phyloP scores from a whole-genome alignment of 2,329 filamentous ascomycete genomes.

The Colletotrichum viniferum region DNA sequence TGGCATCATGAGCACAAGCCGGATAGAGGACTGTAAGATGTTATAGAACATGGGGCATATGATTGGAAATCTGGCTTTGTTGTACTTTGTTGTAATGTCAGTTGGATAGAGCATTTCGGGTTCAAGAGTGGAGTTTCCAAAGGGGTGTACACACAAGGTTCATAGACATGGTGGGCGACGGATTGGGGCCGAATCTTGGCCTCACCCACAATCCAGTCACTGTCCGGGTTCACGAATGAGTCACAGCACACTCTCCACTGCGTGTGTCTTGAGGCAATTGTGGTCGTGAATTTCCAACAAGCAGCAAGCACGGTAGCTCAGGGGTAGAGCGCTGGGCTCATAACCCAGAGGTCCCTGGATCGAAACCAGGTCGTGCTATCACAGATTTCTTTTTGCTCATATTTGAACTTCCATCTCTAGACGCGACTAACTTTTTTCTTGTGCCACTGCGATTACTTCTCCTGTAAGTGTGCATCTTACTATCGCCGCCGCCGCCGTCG shows the following conservation, averaged over 20 bases:
- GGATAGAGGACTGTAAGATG: neutral
- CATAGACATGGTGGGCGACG: neutral
- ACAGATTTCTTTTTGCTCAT: neutral
- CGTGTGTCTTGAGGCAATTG: neutral
- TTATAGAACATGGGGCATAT: neutral
- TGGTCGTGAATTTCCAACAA: neutral
- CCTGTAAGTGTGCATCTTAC: neutral
- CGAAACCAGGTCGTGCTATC: neutral
- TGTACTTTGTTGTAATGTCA: neutral
- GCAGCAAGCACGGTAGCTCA: neutral
- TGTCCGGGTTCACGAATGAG: neutral
- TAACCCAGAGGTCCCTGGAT: neutral
- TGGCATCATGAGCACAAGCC: neutral
- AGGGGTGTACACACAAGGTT: neutral
- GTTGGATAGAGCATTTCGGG: neutral
- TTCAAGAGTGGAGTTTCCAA: neutral
- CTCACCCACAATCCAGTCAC: neutral
- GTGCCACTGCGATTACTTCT: neutral
- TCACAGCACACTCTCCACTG: neutral
- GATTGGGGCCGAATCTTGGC: neutral
- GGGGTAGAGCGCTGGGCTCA: neutral
- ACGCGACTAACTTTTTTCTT: neutral
- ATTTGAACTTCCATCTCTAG: neutral
- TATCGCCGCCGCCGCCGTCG: neutral
- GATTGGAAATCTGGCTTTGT: neutral